phyloP scores from a whole-genome alignment of 2,329 filamentous ascomycete genomes.

The Nothophaeocryptopus gaeumannii region DNA sequence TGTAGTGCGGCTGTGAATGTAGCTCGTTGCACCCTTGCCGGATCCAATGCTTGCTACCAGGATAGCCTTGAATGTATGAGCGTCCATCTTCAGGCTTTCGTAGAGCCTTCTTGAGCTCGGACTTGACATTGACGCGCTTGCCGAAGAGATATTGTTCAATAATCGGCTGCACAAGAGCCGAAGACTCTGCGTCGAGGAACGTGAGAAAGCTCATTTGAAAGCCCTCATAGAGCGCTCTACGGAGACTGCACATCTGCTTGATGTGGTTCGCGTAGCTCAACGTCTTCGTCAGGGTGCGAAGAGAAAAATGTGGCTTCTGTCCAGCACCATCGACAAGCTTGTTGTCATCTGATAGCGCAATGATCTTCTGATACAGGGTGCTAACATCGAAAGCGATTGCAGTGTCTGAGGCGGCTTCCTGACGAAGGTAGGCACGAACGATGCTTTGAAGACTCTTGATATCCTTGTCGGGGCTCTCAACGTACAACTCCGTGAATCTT shows the following conservation, averaged over 20 bases:
- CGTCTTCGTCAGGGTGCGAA: constrained; percentile 87
- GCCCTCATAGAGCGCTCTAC: constrained; percentile 85
- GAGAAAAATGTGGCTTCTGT: constrained; percentile 93
- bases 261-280: constrained; percentile 86
- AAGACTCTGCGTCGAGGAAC: constrained; percentile 76
- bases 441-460: constrained; percentile 82
- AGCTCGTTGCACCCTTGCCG: constrained; percentile 67
- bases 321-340: constrained; percentile 90
- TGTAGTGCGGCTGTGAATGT: constrained; percentile 81
- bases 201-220: constrained; percentile 98
- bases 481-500: constrained; percentile 92
- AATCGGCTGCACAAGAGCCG: constrained; percentile 71
- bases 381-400: constrained; percentile 78
- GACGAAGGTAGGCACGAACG: constrained; percentile 81
- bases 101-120: constrained; percentile 74
- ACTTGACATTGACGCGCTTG: constrained; percentile 64
- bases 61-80: constrained; percentile 63
- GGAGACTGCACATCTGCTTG: constrained; percentile 75
- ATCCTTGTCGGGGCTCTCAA: constrained; percentile 83
- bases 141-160: constrained; percentile 78
- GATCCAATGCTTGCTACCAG: constrained; percentile 61
- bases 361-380: constrained; percentile 82
- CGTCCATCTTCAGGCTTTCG: constrained; percentile 73
- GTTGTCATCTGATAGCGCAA: constrained; percentile 75
- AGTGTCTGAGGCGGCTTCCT: constrained; percentile 64